Conservation (phyloP, 345 rosid genomes). For the Reutealis trisperma region DNA sequence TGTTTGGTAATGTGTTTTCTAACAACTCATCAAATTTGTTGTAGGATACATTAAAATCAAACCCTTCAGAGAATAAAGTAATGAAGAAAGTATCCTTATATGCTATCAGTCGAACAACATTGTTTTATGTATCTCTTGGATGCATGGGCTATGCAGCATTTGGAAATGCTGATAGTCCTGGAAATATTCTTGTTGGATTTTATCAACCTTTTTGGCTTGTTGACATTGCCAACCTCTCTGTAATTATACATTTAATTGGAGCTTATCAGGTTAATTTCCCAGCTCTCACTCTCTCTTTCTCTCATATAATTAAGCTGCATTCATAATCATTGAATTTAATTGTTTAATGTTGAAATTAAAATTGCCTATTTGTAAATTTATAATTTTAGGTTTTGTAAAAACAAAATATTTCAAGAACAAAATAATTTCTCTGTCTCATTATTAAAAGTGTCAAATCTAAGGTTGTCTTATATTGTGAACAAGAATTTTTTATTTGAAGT, state of each 20-base stretch:
- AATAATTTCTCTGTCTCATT: no score
- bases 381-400: no score
- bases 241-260: slow-evolving; percentile 41
- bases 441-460: no score
- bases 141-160: slow-evolving; percentile 46
- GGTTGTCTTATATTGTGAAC: no score
- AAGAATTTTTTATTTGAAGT: no score
- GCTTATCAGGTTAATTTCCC: slow-evolving; percentile 44
- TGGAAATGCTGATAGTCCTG: slow-evolving; percentile 34
- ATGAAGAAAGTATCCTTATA: slow-evolving; percentile 40
- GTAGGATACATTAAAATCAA: slow-evolving; percentile 44
- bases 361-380: no score
- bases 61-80: slow-evolving; percentile 41
- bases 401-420: no score
- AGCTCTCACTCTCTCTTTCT: not conserved
- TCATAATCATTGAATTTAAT: no score
- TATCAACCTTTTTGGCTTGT: slow-evolving; percentile 44
- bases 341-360: no score
- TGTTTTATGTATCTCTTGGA: slow-evolving; percentile 38
- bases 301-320: not conserved
- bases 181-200: slow-evolving; percentile 45
- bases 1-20: not conserved
- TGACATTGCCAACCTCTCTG: slow-evolving; percentile 39
- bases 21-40: not conserved
- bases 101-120: slow-evolving; percentile 26